phyloP scores from a whole-genome alignment of 768 basidiomycete species.

The Tremella yokohamensis region DNA sequence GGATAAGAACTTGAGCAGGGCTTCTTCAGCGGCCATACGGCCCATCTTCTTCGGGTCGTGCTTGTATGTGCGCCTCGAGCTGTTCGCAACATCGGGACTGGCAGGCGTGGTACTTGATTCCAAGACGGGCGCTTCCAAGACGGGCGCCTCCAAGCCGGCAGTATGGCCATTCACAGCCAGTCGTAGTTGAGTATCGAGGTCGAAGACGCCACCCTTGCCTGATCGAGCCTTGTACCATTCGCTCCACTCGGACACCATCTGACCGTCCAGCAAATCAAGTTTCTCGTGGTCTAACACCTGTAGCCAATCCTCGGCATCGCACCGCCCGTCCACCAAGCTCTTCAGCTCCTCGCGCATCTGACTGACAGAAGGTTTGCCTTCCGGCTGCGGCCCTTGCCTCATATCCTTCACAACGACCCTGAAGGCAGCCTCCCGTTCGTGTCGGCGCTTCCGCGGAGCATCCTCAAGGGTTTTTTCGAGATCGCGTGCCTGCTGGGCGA shows the following conservation, averaged over 20 bases:
- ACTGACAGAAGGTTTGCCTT: not conserved
- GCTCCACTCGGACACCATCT: not conserved
- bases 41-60: not conserved
- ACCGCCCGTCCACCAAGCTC: not conserved
- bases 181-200: not conserved
- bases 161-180: not conserved
- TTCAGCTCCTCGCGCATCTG: not conserved
- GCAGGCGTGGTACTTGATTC: not conserved
- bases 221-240: not conserved
- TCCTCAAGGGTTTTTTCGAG: not conserved
- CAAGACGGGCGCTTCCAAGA: too few species aligned
- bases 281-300: not conserved
- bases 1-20: not conserved
- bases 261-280: slow-evolving; percentile 1
- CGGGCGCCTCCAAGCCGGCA: not conserved
- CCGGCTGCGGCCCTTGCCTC: not conserved
- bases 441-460: not conserved
- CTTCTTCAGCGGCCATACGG: not conserved
- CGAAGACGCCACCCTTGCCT: not conserved
- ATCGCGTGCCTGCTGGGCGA: not conserved
- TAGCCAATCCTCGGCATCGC: not conserved
- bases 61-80: slow-evolving; percentile 1
- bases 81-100: not conserved
- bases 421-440: not conserved
- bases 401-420: not conserved